Conservation (phyloP, 768 basidiomycete genomes). For the Sarcodon sp. region DNA sequence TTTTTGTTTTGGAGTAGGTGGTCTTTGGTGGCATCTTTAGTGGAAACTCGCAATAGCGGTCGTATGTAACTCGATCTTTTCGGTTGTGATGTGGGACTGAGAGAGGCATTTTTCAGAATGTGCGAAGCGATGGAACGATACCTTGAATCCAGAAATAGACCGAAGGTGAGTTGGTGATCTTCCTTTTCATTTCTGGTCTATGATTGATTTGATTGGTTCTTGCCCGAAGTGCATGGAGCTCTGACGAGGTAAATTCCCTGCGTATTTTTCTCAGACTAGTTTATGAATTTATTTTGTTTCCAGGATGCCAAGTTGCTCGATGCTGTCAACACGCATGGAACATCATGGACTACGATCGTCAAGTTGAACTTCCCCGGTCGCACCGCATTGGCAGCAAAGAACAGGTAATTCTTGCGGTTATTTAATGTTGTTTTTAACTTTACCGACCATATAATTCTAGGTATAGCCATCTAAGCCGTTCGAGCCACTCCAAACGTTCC, state of each 20-base stretch:
- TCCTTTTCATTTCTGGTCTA: not conserved
- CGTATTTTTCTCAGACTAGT: not conserved
- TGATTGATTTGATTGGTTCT: not conserved
- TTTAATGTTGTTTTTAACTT: conserved; percentile 1
- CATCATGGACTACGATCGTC: conserved; percentile 51
- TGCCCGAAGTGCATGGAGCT: conserved; percentile 29
- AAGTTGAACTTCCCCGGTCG: conserved; percentile 49
- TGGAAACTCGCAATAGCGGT: conserved; percentile 44
- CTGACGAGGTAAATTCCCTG: conserved; percentile 29
- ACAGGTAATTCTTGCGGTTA: conserved; percentile 24
- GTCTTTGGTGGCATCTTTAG: conserved; percentile 45
- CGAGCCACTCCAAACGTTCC: not conserved
- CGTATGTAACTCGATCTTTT: conserved; percentile 24
- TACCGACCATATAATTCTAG: conserved; percentile 12
- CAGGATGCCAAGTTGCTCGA: conserved; percentile 42
- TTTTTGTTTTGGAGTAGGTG: conserved; percentile 16
- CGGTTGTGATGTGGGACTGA: not conserved
- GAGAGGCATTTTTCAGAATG: conserved; percentile 28
- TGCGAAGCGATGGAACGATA: conserved; percentile 51
- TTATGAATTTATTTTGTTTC: conserved; percentile 1
- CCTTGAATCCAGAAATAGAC: conserved; percentile 47
- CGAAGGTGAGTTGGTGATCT: conserved; percentile 17
- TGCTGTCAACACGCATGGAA: conserved; percentile 42
- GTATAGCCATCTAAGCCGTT: conserved; percentile 23
- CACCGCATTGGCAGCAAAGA: conserved; percentile 47